These are phyloP conservation scores for Aureobasidium lini DNA, from an alignment of 2,329 filamentous ascomycete genomes.

Conservation along the genomic window DNA sequence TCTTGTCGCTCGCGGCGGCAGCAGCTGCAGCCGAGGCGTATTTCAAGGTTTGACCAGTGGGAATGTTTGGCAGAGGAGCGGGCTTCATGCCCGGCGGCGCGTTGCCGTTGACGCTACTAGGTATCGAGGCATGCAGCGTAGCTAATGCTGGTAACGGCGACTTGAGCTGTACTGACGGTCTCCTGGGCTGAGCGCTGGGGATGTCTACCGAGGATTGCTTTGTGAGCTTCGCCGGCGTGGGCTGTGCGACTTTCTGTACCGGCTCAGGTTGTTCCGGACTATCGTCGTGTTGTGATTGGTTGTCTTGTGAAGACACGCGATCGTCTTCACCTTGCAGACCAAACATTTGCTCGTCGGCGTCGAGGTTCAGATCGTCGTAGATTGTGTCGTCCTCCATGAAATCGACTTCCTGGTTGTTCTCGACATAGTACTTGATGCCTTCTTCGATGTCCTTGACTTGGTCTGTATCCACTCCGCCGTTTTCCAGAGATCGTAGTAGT, in stretches of 20 bases:
- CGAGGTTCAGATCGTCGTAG: constrained; percentile 88
- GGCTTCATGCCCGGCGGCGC: constrained; percentile 73
- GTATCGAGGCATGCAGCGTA: constrained; percentile 70
- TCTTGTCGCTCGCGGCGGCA: constrained; percentile 84
- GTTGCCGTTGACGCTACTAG: constrained; percentile 54
- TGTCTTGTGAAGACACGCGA: constrained; percentile 87
- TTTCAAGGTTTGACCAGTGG: constrained; percentile 84
- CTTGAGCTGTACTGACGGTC: constrained; percentile 85
- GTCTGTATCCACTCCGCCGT: constrained; percentile 80
- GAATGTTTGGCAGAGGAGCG: constrained; percentile 73
- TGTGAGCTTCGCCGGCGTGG: constrained; percentile 42
- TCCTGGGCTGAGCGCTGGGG: constrained; percentile 49
- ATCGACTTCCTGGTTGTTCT: constrained; percentile 79
- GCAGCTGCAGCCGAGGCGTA: constrained; percentile 95
- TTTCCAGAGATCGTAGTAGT: constrained; percentile 81
- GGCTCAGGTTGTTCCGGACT: constrained; percentile 46
- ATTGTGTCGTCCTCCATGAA: constrained; percentile 91
- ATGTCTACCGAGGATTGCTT: constrained; percentile 52
- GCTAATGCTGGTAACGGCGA: constrained; percentile 89
- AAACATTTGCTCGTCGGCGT: constrained; percentile 83
- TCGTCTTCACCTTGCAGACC: constrained; percentile 77
- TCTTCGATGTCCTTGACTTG: constrained; percentile 86
- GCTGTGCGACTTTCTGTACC: not conserved
- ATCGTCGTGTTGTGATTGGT: constrained; percentile 86
- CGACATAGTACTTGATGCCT: constrained; percentile 89